phyloP scores from a whole-genome alignment of 2,329 filamentous ascomycete genomes.

The Botryosphaeria dothidea region DNA sequence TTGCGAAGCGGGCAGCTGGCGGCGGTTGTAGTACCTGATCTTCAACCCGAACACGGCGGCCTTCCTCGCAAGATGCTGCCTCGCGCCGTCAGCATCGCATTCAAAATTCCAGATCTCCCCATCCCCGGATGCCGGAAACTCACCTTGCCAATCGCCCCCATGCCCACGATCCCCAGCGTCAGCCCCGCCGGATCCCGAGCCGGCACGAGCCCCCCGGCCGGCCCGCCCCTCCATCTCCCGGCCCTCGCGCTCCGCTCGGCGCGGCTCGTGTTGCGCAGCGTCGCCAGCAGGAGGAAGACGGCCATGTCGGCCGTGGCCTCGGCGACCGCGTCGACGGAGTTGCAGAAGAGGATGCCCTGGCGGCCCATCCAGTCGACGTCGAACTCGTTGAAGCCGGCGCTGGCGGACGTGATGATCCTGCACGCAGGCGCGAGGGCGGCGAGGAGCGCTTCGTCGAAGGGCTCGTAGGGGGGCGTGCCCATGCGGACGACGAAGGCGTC shows the following conservation, averaged over 20 bases:
- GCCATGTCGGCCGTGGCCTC: constrained; percentile 56
- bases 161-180: constrained; percentile 51
- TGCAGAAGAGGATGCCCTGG: constrained; percentile 55
- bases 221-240: constrained; percentile 41
- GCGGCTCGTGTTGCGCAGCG: constrained; percentile 48
- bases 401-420: constrained; percentile 20
- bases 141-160: constrained; percentile 50
- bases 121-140: background rate
- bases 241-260: constrained; percentile 33
- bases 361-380: constrained; percentile 45
- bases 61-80: constrained; percentile 40
- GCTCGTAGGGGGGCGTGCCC: constrained; percentile 51
- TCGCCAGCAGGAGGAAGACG: constrained; percentile 45
- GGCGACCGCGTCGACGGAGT: constrained; percentile 54
- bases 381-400: constrained; percentile 52
- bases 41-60: constrained; percentile 46
- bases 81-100: background rate
- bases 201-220: constrained; percentile 33
- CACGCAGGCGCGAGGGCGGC: constrained; percentile 10
- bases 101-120: background rate
- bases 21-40: constrained; percentile 48
- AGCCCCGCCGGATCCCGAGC: constrained; percentile 46
- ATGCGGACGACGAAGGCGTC: constrained; percentile 53
- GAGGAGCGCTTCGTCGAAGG: constrained; percentile 50
- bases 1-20: constrained; percentile 32